A percentile compares a stretch with the other conserved stretches of the same genome.
Conservation (phyloP, 371 early-diverging fungal genomes). For the Apophysomyces sp. region DNA sequence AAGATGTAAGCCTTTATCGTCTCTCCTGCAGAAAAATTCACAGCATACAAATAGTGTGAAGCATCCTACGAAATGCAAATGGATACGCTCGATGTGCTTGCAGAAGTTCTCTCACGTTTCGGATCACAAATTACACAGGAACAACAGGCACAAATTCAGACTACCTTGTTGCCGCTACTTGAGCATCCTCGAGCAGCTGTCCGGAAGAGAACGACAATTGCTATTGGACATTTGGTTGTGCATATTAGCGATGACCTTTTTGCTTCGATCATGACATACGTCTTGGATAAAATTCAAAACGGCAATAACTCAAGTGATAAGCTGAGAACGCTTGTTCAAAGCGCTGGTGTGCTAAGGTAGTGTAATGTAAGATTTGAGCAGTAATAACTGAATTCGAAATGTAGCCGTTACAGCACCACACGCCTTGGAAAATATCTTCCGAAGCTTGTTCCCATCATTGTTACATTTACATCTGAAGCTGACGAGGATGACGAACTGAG, state of each 20-base stretch:
- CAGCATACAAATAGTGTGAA: constrained; percentile 22
- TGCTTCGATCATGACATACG: constrained; percentile 49
- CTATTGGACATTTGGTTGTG: constrained; percentile 73
- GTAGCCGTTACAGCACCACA: constrained; percentile 70
- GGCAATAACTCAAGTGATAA: constrained; percentile 59
- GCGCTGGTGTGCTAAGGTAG: constrained; percentile 74
- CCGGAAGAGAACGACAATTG: constrained; percentile 80
- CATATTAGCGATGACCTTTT: constrained; percentile 74
- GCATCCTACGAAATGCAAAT: constrained; percentile 74
- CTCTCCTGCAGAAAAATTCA: background rate
- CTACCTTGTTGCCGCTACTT: constrained; percentile 66
- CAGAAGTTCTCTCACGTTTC: constrained; percentile 77
- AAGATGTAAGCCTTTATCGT: constrained; percentile 40
- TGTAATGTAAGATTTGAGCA: background rate
- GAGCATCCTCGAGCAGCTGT: constrained; percentile 76
- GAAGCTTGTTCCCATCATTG: constrained; percentile 65
- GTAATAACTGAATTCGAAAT: background rate
- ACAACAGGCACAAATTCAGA: constrained; percentile 60
- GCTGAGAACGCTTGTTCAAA: constrained; percentile 71
- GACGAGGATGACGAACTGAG: constrained; percentile 85
- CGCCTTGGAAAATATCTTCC: constrained; percentile 71
- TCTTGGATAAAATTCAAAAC: constrained; percentile 35
- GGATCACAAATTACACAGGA: constrained; percentile 59
- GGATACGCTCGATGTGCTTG: constrained; percentile 84
- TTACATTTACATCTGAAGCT: constrained; percentile 49